Evolutionary conservation across 768 basidiomycete species (phyloP).

Genomic region (Suillus americanus): DNA sequence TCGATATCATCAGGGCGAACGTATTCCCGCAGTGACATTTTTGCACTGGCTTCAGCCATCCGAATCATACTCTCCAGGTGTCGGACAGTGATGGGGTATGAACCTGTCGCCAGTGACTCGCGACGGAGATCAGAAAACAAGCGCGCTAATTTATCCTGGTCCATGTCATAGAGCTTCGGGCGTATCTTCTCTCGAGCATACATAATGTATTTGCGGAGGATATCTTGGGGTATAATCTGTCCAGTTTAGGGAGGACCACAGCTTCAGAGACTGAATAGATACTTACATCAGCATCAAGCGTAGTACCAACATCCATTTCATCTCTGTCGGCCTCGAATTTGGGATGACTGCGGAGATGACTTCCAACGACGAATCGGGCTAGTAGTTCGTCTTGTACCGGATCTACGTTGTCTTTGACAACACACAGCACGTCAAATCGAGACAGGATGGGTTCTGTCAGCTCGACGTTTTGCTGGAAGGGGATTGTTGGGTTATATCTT

Average conservation of each 20-base stretch:
- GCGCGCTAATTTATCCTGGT: slow-evolving; percentile 92
- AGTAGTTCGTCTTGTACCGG: slow-evolving; percentile 96
- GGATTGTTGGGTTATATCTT: slow-evolving; percentile 96
- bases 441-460: slow-evolving; percentile 97
- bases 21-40: slow-evolving; percentile 96
- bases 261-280: slow-evolving; percentile 11
- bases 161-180: slow-evolving; percentile 92
- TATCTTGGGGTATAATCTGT: slow-evolving; percentile 95
- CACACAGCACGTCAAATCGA: slow-evolving; percentile 96
- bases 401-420: slow-evolving; percentile 97
- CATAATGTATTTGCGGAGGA: slow-evolving; percentile 98
- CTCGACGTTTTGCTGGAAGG: slow-evolving; percentile 98
- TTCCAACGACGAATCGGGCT: slow-evolving; percentile 97
- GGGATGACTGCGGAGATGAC: slow-evolving; percentile 92
- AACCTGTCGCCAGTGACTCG: slow-evolving; percentile 97
- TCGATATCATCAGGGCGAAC: slow-evolving; percentile 97
- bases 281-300: slow-evolving; percentile 86
- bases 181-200: slow-evolving; percentile 91
- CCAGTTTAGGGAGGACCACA: slow-evolving; percentile 11
- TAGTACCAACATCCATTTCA: slow-evolving; percentile 91
- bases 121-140: slow-evolving; percentile 94
- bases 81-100: slow-evolving; percentile 96
- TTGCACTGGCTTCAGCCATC: slow-evolving; percentile 97
- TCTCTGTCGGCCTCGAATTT: slow-evolving; percentile 84
- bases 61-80: slow-evolving; percentile 99